Percentiles rank a stretch among this genome's conserved stretches.
Conservation (phyloP, 176 grass and related monocot genomes). For the Carex kokanica region DNA sequence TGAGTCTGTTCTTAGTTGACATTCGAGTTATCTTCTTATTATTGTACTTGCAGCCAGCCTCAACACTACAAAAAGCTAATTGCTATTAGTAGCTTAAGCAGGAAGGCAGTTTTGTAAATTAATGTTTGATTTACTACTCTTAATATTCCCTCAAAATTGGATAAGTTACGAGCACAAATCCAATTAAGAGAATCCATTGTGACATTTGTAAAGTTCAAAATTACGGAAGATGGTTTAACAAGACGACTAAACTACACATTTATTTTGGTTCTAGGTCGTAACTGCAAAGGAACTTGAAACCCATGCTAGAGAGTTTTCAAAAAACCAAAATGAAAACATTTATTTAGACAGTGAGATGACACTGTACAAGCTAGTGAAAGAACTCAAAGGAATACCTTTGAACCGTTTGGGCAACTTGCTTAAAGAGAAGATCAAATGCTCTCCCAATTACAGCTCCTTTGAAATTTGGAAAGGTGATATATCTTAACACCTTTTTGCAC, state of each 20-base stretch:
- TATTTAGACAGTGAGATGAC: constrained; percentile 54
- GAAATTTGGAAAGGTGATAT: constrained; percentile 62
- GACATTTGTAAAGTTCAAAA: background rate
- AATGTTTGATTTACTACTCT: background rate
- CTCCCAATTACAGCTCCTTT: constrained; percentile 46
- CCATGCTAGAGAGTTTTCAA: constrained; percentile 38
- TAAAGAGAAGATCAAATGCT: constrained; percentile 33
- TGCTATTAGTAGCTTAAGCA: background rate
- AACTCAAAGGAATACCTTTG: constrained; percentile 42
- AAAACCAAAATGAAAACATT: constrained; percentile 57
- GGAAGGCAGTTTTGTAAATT: background rate
- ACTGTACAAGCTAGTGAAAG: constrained; percentile 45
- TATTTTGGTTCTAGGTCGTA: constrained; percentile 41
- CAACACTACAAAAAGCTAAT: background rate
- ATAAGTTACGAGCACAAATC: background rate
- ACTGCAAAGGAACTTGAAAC: constrained; percentile 50
- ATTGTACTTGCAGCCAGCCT: background rate
- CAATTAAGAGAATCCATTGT: background rate
- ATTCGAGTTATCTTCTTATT: background rate
- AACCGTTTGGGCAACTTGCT: constrained; percentile 41
- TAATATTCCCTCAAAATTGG: background rate
- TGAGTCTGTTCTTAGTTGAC: background rate
- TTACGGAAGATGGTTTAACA: background rate
- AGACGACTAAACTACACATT: constrained; percentile 3
- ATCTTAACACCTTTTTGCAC: background rate